A percentile compares a stretch with the other conserved stretches of the same genome.
Conservation (phyloP, 805 yeast species). For the Brettanomyces anomalus region DNA sequence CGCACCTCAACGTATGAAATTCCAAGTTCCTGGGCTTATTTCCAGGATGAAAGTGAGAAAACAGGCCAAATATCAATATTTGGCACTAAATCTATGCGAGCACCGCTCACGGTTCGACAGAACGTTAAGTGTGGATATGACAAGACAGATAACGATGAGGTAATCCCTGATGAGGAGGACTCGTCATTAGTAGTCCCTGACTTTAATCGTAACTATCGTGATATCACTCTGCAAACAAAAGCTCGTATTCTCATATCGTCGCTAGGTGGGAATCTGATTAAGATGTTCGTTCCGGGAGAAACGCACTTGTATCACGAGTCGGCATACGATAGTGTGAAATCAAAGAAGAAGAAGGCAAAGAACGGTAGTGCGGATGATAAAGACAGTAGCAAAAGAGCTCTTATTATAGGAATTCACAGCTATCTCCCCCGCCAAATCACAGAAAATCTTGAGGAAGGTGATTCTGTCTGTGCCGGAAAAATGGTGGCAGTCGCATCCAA, state of each 20-base stretch:
- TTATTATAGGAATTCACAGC: constrained; percentile 92
- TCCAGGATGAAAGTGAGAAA: constrained; percentile 3
- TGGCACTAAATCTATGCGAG: constrained; percentile 21
- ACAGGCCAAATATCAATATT: constrained; percentile 20
- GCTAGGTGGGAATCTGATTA: constrained; percentile 4
- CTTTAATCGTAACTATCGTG: constrained; percentile 19
- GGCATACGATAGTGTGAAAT: background rate
- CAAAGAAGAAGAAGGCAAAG: constrained; percentile 1
- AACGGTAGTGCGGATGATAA: background rate
- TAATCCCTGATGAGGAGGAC: background rate
- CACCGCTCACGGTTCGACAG: constrained; percentile 17
- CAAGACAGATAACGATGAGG: background rate
- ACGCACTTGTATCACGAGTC: constrained; percentile 22
- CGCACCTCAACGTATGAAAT: constrained; percentile 12
- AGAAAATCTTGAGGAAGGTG: constrained; percentile 79
- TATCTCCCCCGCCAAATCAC: constrained; percentile 84
- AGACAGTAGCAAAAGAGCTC: constrained; percentile 34
- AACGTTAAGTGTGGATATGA: constrained; percentile 22
- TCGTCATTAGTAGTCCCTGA: constrained; percentile 20
- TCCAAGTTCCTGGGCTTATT: constrained; percentile 24
- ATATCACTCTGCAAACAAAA: constrained; percentile 17
- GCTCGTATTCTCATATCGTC: constrained; percentile 17
- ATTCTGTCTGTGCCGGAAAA: constrained; percentile 81
- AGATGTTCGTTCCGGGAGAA: constrained; percentile 17
- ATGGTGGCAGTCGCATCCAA: constrained; percentile 77